Base-by-base conservation (phyloP, 129 eudicot genomes). In the Kitagawia praeruptora region DNA sequence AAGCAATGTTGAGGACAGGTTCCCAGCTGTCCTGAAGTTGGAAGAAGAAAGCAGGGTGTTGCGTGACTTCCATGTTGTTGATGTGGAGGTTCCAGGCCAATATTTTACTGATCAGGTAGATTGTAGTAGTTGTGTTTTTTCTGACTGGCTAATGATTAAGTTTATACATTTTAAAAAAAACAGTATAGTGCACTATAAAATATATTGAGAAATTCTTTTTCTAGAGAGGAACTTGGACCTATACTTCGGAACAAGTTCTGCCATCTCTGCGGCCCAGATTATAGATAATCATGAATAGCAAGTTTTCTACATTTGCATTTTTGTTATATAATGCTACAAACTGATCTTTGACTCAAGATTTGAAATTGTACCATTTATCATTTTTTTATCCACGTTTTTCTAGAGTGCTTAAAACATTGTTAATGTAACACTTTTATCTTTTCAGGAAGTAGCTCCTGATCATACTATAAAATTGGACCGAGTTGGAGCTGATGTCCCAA, bases 371-470 rank as follows among this genome's bases (percentile, higher is more conserved):
- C 10, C 28, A 9, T 28, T 4, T 67, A 31, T 31, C 38, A 27
- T 3, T 34, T 14, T 14, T 3, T 46, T 25, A 45, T 75, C 16
- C 34, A 18, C 8, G 14, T 25, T 0, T 25, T 5, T 3, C 46
- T 15, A 23, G 51, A 76, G 23, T 64, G 61, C 75, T 12, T 45
- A 11, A 74, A 25, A 53, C 49, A 40, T 19, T 61, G 38, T 70
- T 70, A 37, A 39, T n/a, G 14, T 46, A 19, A 41, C 56, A 63
- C 19, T 37, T 72, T 71, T 21, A 23, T 81, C 51, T 74, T 4
- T 80, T 46, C 90, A 96, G 99, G 99, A 96, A 88, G 92, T 96
- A 53, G 97, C 99, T 78, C 99, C 99, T 79, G 99, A 96, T 89
- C 99, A 96, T 84, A 92, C 99, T 0, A 94, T 96, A 77, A 96